Percentiles rank a stretch among this genome's conserved stretches.
These are phyloP conservation scores for Solioccasus polychromus DNA, from an alignment of 768 basidiomycete species.

Conservation along the genomic window DNA sequence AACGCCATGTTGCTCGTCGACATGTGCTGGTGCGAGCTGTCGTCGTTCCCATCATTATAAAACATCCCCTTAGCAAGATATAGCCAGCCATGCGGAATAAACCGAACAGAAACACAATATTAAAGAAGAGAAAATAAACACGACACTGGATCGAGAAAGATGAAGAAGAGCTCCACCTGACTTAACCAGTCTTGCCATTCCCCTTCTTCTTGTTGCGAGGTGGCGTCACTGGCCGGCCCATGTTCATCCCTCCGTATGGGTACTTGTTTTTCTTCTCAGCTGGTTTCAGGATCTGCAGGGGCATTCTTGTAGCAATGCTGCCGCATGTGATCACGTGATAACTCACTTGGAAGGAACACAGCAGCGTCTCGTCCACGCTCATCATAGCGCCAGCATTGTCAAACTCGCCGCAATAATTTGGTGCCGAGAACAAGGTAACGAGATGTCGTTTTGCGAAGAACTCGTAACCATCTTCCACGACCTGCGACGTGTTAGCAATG, in stretches of 20 bases:
- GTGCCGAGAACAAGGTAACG: constrained; percentile 95
- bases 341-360: constrained; percentile 96
- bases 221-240: constrained; percentile 88
- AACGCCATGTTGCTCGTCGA: constrained; percentile 11
- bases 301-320: background rate
- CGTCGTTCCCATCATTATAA: constrained; percentile 17
- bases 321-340: constrained; percentile 7
- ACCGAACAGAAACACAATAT: constrained; percentile 22
- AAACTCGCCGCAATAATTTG: constrained; percentile 94
- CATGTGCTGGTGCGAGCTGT: constrained; percentile 12
- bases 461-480: constrained; percentile 98
- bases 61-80: constrained; percentile 28
- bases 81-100: constrained; percentile 21
- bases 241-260: constrained; percentile 82
- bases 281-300: constrained; percentile 86
- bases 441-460: constrained; percentile 98
- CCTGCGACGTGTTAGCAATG: constrained; percentile 42
- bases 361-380: constrained; percentile 95
- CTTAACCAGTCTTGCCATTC: constrained; percentile 66
- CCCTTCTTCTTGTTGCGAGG: constrained; percentile 99
- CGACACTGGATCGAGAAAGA: constrained; percentile 26
- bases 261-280: constrained; percentile 98
- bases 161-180: constrained; percentile 22
- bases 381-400: constrained; percentile 99
- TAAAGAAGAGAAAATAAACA: constrained; percentile 33